These are phyloP conservation scores for Lignosus rhinocerotis DNA, from an alignment of 1,284 basidiomycete species.

Conservation along the genomic window DNA sequence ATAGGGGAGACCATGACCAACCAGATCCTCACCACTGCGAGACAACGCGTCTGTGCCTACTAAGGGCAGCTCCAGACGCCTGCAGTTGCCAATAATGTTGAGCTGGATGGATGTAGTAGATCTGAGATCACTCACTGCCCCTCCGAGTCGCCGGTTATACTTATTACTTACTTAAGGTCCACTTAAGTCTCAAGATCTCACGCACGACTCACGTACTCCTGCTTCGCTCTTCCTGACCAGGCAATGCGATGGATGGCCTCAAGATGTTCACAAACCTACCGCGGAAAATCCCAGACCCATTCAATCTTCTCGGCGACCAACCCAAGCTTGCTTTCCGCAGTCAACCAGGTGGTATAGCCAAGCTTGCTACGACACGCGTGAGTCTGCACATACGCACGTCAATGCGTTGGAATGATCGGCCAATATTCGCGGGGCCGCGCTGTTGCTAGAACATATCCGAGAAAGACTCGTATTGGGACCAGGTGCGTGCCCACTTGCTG, in stretches of 20 bases:
- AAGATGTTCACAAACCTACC: slow-evolving; percentile 57
- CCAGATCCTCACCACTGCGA: too few relatives aligned
- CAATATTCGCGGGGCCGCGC: slow-evolving; percentile 12
- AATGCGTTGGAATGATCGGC: background rate
- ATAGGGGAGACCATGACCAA: too few relatives aligned
- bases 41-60: too few relatives aligned
- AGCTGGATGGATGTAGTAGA: too few relatives aligned
- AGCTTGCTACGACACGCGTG: slow-evolving; percentile 71
- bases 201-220: background rate
- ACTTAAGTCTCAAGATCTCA: background rate
- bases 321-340: slow-evolving; percentile 87
- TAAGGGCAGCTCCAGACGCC: too few relatives aligned
- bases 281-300: slow-evolving; percentile 70
- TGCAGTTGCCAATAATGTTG: too few relatives aligned
- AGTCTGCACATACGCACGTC: slow-evolving; percentile 33
- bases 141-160: too few relatives aligned
- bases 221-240: too few relatives aligned
- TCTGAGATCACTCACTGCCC: too few relatives aligned
- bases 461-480: slow-evolving; percentile 82
- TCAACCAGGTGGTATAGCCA: slow-evolving; percentile 75
- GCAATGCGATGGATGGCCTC: slow-evolving; percentile 17
- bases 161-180: too few relatives aligned
- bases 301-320: slow-evolving; percentile 83
- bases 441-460: slow-evolving; percentile 65
- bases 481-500: slow-evolving; percentile 47